Evolutionary conservation across 106 monocot genomes (phyloP), one percentile per base, ranked within the genome.

Genomic region (Dendrobium nobile): DNA sequence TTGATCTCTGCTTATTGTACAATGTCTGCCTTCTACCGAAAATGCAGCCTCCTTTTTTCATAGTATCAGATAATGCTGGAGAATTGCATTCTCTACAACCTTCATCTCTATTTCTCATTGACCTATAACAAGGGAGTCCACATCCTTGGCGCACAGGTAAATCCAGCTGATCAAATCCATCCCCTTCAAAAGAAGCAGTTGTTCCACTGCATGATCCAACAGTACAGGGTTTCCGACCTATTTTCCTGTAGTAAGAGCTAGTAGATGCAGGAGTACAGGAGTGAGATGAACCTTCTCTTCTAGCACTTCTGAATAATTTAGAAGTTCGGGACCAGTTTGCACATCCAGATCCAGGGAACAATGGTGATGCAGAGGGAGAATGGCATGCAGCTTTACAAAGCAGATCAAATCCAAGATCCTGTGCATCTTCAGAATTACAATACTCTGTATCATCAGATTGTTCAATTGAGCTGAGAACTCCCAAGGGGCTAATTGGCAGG

Each of bases 241-340:
- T 82, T 81, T 81, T 75, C 79, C 85, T 91, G 26, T 91, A 88
- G 79, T 86, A 89, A 47, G 98, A 92, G 77, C 87, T 90, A 77
- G 89, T 88, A 56, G 95, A 98, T 77, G 83, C 85, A 58, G 98
- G 98, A 51, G 98, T 95, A 80, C 82, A 83, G 70, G 95, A 98
- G 72, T 81, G 82, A 67, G 91, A 91, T 72, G 92, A 95, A 28
- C 79, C 94, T 9, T 95, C 89, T 82, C 82, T 91, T 87, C 77
- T 83, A n/a, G 58, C 67, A 47, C 19, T 87, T 82, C 84, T 84
- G 67, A 94, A 82, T n/a, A 93, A 73, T 82, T 86, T 92, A 4
- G 94, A 88, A 54, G 89, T 83, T 72, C 82, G 75, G n/a, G 92
- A 86, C 87, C 86, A 87, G 79, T 85, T 89, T 78, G 92, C 85